phyloP scores from a whole-genome alignment of 441 rosid genomes.

The Eutrema salsugineum region DNA sequence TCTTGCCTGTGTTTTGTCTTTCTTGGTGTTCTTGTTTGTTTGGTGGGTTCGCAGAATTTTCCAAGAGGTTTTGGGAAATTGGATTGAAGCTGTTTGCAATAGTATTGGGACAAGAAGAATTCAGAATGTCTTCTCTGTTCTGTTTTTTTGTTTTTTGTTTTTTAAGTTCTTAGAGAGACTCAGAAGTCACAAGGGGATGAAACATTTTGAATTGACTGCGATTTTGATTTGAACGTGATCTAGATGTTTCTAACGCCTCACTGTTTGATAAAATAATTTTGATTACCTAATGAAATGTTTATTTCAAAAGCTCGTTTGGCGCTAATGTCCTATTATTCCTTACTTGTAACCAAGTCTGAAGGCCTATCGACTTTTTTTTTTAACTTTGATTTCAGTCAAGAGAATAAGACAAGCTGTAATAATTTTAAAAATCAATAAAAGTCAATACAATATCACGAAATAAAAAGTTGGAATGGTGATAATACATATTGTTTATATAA shows the following conservation, averaged over 20 bases:
- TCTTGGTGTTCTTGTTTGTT: constrained; percentile 10
- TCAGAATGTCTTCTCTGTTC: constrained; percentile 4
- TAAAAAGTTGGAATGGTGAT: no score
- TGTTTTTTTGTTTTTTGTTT: background rate
- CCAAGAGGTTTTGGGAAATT: constrained; percentile 10
- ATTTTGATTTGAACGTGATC: background rate
- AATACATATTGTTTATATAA: no score
- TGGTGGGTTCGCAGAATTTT: constrained; percentile 15
- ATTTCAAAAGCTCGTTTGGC: background rate
- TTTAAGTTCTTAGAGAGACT: background rate
- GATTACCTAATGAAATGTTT: background rate
- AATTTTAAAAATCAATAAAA: no score
- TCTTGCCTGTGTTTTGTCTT: background rate
- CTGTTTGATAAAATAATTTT: background rate
- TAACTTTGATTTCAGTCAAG: no score
- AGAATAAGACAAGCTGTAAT: no score
- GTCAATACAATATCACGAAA: no score
- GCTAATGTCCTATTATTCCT: no score
- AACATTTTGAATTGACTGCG: background rate
- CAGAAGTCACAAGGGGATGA: background rate
- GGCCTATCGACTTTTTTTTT: no score
- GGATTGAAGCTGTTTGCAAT: constrained; percentile 7
- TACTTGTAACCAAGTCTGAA: no score
- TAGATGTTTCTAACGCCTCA: background rate
- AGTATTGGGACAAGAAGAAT: constrained; percentile 5